Percentiles rank a stretch among this genome's conserved stretches.
Evolutionary conservation across 1,284 basidiomycete genomes (phyloP).

Genomic region (Cryptococcus neoformans): DNA sequence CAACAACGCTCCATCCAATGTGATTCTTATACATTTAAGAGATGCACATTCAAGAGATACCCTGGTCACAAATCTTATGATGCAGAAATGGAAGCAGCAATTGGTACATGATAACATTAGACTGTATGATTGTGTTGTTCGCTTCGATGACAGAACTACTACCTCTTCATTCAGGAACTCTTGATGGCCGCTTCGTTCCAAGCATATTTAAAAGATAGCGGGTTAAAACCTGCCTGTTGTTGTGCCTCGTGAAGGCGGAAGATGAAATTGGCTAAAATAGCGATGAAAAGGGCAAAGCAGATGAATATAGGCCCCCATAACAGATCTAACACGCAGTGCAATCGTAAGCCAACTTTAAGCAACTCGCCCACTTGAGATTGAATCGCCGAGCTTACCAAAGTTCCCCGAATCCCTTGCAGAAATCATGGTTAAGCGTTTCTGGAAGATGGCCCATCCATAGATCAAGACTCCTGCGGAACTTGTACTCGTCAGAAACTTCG

Average conservation of each 20-base stretch:
- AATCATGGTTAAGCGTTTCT: constrained; percentile 87
- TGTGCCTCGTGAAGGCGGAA: constrained; percentile 55
- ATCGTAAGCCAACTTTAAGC: constrained; percentile 2
- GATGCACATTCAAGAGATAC: too few species aligned
- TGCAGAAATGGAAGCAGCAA: too few species aligned
- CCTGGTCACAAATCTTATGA: too few species aligned
- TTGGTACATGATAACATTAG: too few species aligned
- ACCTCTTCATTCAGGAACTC: too few species aligned
- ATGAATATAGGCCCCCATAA: constrained; percentile 76
- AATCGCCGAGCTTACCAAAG: constrained; percentile 62
- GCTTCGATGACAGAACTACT: too few species aligned
- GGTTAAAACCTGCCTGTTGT: constrained; percentile 29
- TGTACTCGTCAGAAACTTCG: too few species aligned
- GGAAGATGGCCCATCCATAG: constrained; percentile 85
- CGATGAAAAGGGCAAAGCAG: constrained; percentile 73
- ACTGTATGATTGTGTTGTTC: too few species aligned
- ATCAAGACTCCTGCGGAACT: constrained; percentile 51
- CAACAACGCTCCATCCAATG: too few species aligned
- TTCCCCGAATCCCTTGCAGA: constrained; percentile 83
- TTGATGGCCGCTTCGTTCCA: constrained; percentile 15
- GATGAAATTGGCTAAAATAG: constrained; percentile 81
- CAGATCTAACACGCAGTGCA: constrained; percentile 57
- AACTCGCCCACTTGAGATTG: too few species aligned
- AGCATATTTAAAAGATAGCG: constrained; percentile 30
- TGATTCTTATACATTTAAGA: too few species aligned